A percentile compares a stretch with the other conserved stretches of the same genome.
Conservation (phyloP, 176 grass and related monocot genomes). For the Oryza meyeriana region DNA sequence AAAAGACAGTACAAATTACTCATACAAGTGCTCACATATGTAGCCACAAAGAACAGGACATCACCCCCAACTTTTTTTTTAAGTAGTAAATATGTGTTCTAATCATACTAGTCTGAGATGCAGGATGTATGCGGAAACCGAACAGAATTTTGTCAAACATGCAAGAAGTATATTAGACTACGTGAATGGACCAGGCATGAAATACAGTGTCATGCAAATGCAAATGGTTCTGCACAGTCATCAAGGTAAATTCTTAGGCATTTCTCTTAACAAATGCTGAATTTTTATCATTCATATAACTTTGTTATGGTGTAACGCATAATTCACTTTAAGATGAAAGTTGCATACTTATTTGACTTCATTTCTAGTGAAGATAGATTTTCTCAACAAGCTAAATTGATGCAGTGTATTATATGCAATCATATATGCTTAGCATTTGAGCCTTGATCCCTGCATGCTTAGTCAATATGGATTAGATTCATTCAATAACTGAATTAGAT, state of each 20-base stretch:
- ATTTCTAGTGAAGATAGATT: background rate
- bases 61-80: background rate
- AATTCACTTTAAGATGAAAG: background rate
- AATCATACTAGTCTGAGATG: constrained; percentile 23
- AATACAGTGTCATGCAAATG: constrained; percentile 58
- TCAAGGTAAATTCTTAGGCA: constrained; percentile 52
- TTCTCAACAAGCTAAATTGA: background rate
- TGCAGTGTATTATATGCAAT: background rate
- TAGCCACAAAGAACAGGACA: too few relatives aligned
- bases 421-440: background rate
- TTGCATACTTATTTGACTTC: background rate
- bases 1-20: background rate
- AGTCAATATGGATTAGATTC: background rate
- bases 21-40: background rate
- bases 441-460: background rate
- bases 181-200: constrained; percentile 68
- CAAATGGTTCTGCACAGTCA: constrained; percentile 52
- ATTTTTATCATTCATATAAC: constrained; percentile 3
- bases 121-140: constrained; percentile 98
- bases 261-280: background rate
- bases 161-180: constrained; percentile 82
- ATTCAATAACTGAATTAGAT: background rate
- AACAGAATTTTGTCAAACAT: constrained; percentile 77
- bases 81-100: background rate
- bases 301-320: background rate